A percentile compares a stretch with the other conserved stretches of the same genome.
phyloP scores from a whole-genome alignment of 2,329 filamentous ascomycete species.

The Microsporum audouinii region DNA sequence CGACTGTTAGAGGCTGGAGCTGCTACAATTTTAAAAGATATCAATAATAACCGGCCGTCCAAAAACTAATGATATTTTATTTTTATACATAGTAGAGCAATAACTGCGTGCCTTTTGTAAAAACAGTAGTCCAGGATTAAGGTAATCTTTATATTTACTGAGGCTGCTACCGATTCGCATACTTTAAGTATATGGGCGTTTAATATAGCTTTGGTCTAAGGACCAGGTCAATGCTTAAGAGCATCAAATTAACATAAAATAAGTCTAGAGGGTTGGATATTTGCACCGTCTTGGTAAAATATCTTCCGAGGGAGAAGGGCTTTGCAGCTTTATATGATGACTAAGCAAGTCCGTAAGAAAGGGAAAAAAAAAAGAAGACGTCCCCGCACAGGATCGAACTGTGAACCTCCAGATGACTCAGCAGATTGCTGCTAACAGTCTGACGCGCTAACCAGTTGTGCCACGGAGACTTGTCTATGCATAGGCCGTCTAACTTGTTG shows the following conservation, averaged over 20 bases:
- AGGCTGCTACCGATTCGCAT: too few species aligned
- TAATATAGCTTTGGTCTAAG: too few species aligned
- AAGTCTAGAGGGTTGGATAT: too few species aligned
- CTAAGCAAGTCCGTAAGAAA: background rate
- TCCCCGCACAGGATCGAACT: conserved; percentile 7
- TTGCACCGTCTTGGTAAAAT: too few species aligned
- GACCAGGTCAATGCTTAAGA: too few species aligned
- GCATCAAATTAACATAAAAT: too few species aligned
- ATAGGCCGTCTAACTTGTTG: conserved; percentile 1
- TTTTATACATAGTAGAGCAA: too few species aligned
- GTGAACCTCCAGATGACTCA: conserved; percentile 5
- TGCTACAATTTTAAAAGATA: background rate
- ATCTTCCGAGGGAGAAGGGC: background rate
- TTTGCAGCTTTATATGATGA: background rate
- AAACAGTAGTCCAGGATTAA: too few species aligned
- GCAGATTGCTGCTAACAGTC: conserved; percentile 4
- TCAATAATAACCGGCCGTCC: conserved; percentile 2
- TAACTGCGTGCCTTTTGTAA: too few species aligned
- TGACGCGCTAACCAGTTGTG: conserved; percentile 6
- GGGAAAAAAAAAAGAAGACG: conserved; percentile 3
- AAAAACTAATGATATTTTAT: background rate
- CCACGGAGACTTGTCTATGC: conserved; percentile 7
- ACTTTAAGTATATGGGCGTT: too few species aligned
- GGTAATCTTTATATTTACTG: too few species aligned
- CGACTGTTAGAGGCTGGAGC: background rate